phyloP scores from a whole-genome alignment of 805 yeast species.

The Kuraishia capsulata region DNA sequence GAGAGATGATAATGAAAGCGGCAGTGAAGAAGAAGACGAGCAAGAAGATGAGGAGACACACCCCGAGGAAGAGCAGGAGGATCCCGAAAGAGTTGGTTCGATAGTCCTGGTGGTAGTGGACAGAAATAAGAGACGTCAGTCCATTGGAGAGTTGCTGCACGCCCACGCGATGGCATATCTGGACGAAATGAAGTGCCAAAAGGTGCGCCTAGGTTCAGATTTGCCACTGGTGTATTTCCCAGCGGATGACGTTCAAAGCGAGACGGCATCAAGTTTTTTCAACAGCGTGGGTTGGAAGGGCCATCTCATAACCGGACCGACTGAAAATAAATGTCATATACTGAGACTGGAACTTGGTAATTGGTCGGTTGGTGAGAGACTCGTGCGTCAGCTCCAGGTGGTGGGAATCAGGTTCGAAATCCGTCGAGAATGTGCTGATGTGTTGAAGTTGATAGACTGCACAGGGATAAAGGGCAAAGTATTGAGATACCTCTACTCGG shows the following conservation, averaged over 20 bases:
- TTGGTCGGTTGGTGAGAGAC: slow-evolving; percentile 47
- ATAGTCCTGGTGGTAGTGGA: slow-evolving; percentile 42
- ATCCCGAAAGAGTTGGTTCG: slow-evolving; percentile 29
- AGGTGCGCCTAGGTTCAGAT: neutral
- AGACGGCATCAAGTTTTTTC: slow-evolving; percentile 20
- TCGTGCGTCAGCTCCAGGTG: slow-evolving; percentile 44
- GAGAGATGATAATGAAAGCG: neutral
- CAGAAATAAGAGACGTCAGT: slow-evolving; percentile 41
- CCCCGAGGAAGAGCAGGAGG: neutral
- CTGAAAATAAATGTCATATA: slow-evolving; percentile 10
- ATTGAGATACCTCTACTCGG: slow-evolving; percentile 14
- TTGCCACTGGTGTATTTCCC: slow-evolving; percentile 4
- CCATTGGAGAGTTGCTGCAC: slow-evolving; percentile 46
- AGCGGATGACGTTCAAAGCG: neutral
- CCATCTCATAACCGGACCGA: slow-evolving; percentile 6
- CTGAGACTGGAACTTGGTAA: slow-evolving; percentile 31
- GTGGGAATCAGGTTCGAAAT: slow-evolving; percentile 50
- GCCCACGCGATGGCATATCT: slow-evolving; percentile 42
- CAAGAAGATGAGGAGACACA: neutral
- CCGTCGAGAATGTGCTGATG: slow-evolving; percentile 32
- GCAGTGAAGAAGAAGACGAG: too few relatives aligned
- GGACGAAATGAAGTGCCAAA: neutral
- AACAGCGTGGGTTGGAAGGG: slow-evolving; percentile 30
- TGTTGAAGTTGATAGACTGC: slow-evolving; percentile 28
- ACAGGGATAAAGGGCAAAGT: slow-evolving; percentile 8